Evolutionary conservation across 805 yeast genomes (phyloP), one percentile per base, ranked within the genome.

Genomic region (Metschnikowia proteae): DNA sequence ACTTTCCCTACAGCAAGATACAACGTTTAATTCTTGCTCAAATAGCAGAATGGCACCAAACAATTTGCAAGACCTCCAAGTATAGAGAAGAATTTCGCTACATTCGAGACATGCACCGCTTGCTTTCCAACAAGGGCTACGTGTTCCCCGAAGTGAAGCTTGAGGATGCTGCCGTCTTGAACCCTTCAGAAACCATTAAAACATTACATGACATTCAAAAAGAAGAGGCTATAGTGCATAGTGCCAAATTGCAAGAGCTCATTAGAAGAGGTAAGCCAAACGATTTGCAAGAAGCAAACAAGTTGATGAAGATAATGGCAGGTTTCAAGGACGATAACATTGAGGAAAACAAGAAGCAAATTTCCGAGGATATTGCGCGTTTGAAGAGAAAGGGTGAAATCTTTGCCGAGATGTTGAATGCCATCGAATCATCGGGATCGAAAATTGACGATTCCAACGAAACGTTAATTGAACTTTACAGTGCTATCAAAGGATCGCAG

Each of bases 11-110:
- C 67, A 76, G 92, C 17, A 78, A 90, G 54, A 84, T 88, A 26
- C 98, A 94, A 65, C 76, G 89, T 63, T 75, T 90, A 58, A 82
- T 92, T 54, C 75, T 94, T 61, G 91, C 94, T 50, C 88, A 91
- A 48, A 86, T 94, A 60, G 96, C 92, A 67, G 98, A 94, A 67
- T 94, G 99, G 99, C 83, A 88, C 64, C 95, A 88, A 65, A 92
- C 98, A 1, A 82, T 94, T 47, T 92, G 97, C 68, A 83, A 84
- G 60, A 89, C 94, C 46, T 83, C 96, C 27, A 79, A 88, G 61
- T 88, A 94, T 67, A 88, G 88, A 64, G 96, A 90, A 38, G 99
- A 94, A 65, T 74, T 94, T 59, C 94, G 91, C 3, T 88, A 86
- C 65, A 87, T 94, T 57, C 81, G 94, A 57, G 99, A 94, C 63